Evolutionary conservation across 371 early-diverging fungal species (phyloP).

Genomic region (Syncephalastrum monosporum): DNA sequence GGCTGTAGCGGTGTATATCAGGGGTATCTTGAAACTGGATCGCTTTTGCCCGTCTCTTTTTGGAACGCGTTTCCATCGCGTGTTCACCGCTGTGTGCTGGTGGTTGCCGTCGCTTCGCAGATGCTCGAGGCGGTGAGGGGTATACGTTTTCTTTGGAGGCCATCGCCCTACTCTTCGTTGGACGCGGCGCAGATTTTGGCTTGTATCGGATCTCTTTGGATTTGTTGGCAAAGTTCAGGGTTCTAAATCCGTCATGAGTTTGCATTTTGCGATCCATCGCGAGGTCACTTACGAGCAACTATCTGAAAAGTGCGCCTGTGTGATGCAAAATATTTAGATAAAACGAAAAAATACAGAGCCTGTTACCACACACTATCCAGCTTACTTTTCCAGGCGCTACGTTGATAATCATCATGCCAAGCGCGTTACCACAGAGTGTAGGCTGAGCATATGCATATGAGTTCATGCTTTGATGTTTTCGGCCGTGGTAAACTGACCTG

Average conservation of each 20-base stretch:
- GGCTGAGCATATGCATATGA: conserved; percentile 24
- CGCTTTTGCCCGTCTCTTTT: too few relatives aligned
- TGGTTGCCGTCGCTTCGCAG: too few relatives aligned
- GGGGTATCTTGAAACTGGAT: too few relatives aligned
- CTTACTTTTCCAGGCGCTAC: conserved; percentile 55
- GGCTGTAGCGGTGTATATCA: too few relatives aligned
- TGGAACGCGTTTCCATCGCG: too few relatives aligned
- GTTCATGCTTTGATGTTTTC: too few relatives aligned
- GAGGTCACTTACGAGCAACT: conserved; percentile 40
- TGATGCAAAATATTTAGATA: neutral
- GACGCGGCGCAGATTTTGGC: conserved; percentile 13
- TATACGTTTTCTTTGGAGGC: too few relatives aligned
- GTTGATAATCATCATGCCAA: conserved; percentile 67
- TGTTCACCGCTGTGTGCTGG: neutral
- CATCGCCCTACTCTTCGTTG: too few relatives aligned
- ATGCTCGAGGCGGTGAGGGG: too few relatives aligned
- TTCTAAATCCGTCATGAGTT: conserved; percentile 27
- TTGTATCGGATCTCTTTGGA: conserved; percentile 59
- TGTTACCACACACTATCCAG: conserved; percentile 2
- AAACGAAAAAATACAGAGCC: neutral
- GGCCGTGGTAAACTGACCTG: conserved; percentile 31
- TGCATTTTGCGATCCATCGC: neutral
- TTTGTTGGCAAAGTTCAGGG: conserved; percentile 71
- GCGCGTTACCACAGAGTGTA: conserved; percentile 61
- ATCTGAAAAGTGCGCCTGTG: conserved; percentile 40